phyloP scores from a whole-genome alignment of 306 rosid genomes.

The Prinsepia uniflora region DNA sequence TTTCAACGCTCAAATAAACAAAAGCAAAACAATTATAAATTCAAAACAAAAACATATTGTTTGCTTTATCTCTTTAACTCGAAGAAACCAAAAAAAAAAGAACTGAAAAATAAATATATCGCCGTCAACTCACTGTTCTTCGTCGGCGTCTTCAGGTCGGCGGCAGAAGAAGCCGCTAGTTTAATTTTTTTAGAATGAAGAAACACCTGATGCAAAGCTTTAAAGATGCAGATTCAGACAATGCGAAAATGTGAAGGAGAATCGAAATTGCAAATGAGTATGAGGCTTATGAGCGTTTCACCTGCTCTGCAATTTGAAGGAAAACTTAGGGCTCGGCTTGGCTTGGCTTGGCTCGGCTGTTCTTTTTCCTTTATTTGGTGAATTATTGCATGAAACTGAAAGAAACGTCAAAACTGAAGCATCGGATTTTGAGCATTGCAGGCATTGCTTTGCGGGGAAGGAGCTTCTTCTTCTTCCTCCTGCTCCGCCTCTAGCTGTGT shows the following conservation, averaged over 20 bases:
- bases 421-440: slow-evolving; percentile 40
- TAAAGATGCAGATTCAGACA: slow-evolving; percentile 10
- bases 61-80: slow-evolving; percentile 16
- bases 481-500: slow-evolving; percentile 10
- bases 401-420: slow-evolving; percentile 24
- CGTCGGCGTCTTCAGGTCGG: slow-evolving; percentile 10
- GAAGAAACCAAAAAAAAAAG: not conserved
- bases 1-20: slow-evolving; percentile 27
- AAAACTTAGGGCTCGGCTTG: not conserved
- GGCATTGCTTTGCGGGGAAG: slow-evolving; percentile 68
- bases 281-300: not conserved
- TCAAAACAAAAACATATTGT: not conserved
- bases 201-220: not conserved
- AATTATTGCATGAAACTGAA: slow-evolving; percentile 20
- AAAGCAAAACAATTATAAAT: not conserved
- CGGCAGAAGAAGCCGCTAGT: not conserved
- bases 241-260: slow-evolving; percentile 15
- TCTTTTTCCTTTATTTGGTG: not conserved
- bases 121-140: slow-evolving; percentile 14
- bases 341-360: not conserved
- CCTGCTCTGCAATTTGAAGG: not conserved
- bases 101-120: not conserved
- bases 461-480: slow-evolving; percentile 33
- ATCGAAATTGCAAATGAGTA: not conserved
- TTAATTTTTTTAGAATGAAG: not conserved